phyloP scores from a whole-genome alignment of 2,329 filamentous ascomycete species.

The Sporothrix schenckii region DNA sequence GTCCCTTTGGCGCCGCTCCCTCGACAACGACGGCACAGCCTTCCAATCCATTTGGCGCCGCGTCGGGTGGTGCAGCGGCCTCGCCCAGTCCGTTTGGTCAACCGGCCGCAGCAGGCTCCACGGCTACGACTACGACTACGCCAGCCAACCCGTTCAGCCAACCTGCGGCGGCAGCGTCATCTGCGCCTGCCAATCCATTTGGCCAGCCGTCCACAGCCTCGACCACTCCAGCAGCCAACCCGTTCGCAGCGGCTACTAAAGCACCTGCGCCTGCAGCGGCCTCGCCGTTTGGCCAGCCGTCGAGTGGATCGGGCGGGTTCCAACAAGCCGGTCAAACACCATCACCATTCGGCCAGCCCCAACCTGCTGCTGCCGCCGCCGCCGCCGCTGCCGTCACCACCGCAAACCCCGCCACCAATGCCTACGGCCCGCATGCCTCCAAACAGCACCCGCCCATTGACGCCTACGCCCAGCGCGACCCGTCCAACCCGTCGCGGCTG shows the following conservation, averaged over 20 bases:
- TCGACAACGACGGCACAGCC: slow-evolving; percentile 32
- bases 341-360: slow-evolving; percentile 29
- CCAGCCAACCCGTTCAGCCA: slow-evolving; percentile 33
- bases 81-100: slow-evolving; percentile 41
- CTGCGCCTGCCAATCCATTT: slow-evolving; percentile 25
- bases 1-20: slow-evolving; percentile 38
- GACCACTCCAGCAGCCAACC: slow-evolving; percentile 10
- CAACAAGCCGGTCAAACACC: slow-evolving; percentile 13
- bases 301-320: slow-evolving; percentile 14
- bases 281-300: slow-evolving; percentile 30
- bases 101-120: slow-evolving; percentile 20
- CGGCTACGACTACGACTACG: slow-evolving; percentile 8
- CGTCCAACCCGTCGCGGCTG: slow-evolving; percentile 36
- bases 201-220: background rate
- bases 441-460: slow-evolving; percentile 42
- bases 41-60: slow-evolving; percentile 43
- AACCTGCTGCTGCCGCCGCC: background rate
- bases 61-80: slow-evolving; percentile 13
- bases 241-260: background rate
- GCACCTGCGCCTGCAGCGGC: slow-evolving; percentile 27
- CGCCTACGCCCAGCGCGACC: slow-evolving; percentile 39
- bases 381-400: too few species aligned
- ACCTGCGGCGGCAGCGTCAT: background rate
- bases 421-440: slow-evolving; percentile 34
- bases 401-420: background rate